Evolutionary conservation across 1,284 basidiomycete species (phyloP).

Genomic region (Heterobasidion irregulare): DNA sequence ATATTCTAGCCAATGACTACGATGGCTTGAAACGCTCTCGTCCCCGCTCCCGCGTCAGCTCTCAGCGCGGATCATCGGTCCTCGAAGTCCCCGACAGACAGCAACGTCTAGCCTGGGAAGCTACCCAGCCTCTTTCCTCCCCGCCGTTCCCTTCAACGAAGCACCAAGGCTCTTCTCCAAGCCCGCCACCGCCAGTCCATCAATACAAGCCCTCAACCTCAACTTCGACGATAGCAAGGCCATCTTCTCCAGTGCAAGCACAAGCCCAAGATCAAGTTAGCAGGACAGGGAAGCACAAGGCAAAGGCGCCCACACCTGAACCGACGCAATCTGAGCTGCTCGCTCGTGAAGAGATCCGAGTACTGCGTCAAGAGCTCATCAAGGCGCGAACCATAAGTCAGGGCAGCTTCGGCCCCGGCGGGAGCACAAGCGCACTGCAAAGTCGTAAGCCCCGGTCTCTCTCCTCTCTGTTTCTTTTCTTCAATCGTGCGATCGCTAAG

Average conservation of each 20-base stretch:
- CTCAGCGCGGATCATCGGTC: no score
- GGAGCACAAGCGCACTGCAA: constrained; percentile 10
- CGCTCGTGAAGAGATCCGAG: constrained; percentile 14
- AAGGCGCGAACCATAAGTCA: constrained; percentile 11
- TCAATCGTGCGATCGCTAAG: neutral
- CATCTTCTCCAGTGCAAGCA: neutral
- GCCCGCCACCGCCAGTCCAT: no score
- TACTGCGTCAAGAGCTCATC: constrained; percentile 15
- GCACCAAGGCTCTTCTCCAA: no score
- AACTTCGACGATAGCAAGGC: no score
- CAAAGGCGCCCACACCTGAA: constrained; percentile 3
- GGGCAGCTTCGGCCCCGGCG: constrained; percentile 6
- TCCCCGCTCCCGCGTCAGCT: no score
- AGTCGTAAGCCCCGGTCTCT: neutral
- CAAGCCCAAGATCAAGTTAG: neutral
- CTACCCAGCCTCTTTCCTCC: no score
- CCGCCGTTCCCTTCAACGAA: no score
- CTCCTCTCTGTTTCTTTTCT: neutral
- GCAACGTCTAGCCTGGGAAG: no score
- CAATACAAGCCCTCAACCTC: no score
- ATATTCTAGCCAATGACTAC: no score
- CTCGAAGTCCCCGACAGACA: no score
- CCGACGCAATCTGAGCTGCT: constrained; percentile 15
- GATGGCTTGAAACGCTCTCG: no score
- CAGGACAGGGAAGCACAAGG: constrained; percentile 5